Percentiles rank a stretch among this genome's conserved stretches.
These are phyloP conservation scores for Antarctomyces pellizariae DNA, from an alignment of 495 filamentous ascomycete genomes.

Conservation along the genomic window DNA sequence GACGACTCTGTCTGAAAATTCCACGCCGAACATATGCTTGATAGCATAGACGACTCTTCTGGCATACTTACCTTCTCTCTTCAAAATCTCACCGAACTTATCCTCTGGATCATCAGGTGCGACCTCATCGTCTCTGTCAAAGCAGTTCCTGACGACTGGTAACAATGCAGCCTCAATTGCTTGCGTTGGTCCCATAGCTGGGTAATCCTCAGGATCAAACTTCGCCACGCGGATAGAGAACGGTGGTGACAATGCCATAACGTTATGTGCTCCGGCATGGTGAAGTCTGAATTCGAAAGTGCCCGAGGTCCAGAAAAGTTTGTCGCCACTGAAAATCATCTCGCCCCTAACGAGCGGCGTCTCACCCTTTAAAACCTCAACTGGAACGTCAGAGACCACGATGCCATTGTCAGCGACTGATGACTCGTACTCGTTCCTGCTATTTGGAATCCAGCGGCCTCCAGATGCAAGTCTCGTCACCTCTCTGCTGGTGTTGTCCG, in stretches of 20 bases:
- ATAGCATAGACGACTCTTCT: slow-evolving; percentile 82
- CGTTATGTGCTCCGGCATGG: slow-evolving; percentile 79
- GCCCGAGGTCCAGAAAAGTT: slow-evolving; percentile 89
- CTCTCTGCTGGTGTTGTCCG: slow-evolving; percentile 72
- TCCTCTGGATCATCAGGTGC: slow-evolving; percentile 65
- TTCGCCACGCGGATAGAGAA: slow-evolving; percentile 71
- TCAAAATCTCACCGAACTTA: slow-evolving; percentile 57
- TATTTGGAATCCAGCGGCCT: slow-evolving; percentile 74
- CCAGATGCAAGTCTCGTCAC: slow-evolving; percentile 63
- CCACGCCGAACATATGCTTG: slow-evolving; percentile 92
- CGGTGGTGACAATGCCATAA: slow-evolving; percentile 86
- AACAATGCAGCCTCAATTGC: slow-evolving; percentile 56
- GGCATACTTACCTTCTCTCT: slow-evolving; percentile 71
- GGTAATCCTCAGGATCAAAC: slow-evolving; percentile 39
- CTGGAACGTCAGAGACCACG: slow-evolving; percentile 33
- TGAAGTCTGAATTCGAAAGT: slow-evolving; percentile 95
- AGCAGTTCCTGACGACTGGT: slow-evolving; percentile 69
- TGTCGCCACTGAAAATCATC: slow-evolving; percentile 75
- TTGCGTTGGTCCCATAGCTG: slow-evolving; percentile 8
- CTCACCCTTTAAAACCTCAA: slow-evolving; percentile 21
- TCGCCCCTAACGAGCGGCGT: slow-evolving; percentile 41
- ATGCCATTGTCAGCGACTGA: slow-evolving; percentile 58
- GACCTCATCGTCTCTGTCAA: slow-evolving; percentile 79
- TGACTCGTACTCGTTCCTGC: slow-evolving; percentile 53
- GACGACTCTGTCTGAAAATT: slow-evolving; percentile 83